Evolutionary conservation across 2,329 filamentous ascomycete species (phyloP).

Genomic region (Diaporthe destruens): DNA sequence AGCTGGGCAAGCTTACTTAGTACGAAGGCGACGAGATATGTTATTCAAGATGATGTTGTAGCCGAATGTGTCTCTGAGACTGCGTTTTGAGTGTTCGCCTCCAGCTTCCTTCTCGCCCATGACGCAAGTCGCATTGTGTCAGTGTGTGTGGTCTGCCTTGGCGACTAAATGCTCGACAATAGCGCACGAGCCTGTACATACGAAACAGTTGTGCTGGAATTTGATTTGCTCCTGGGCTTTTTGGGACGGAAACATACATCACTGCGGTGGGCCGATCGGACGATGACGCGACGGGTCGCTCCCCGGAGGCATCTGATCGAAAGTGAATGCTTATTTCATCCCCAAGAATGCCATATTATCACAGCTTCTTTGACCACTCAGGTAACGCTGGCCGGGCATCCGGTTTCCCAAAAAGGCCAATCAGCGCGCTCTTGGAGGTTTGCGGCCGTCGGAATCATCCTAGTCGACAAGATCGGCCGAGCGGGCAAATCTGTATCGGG

Average conservation of each 20-base stretch:
- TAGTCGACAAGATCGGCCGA: conserved; percentile 10
- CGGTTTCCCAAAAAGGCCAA: not conserved
- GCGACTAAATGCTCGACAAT: not conserved
- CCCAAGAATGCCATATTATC: not conserved
- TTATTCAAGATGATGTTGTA: not conserved
- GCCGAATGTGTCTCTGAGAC: too few relatives aligned
- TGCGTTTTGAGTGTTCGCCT: too few relatives aligned
- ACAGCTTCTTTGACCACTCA: not conserved
- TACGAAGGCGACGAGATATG: not conserved
- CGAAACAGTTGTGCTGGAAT: not conserved
- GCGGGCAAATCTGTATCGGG: conserved; percentile 5
- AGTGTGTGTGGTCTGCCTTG: not conserved
- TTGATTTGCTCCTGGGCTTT: not conserved
- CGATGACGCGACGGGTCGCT: not conserved
- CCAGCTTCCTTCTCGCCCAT: too few relatives aligned
- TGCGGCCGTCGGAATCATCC: not conserved
- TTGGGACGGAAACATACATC: not conserved
- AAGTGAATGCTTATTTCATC: not conserved
- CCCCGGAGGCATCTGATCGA: not conserved
- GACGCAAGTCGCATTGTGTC: not conserved
- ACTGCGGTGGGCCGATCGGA: not conserved
- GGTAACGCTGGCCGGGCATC: not conserved
- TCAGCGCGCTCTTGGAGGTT: not conserved
- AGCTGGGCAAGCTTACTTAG: too few relatives aligned
- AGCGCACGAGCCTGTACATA: not conserved